Evolutionary conservation across 108 stramenopile species (phyloP), one percentile per base, ranked within the genome.

Genomic region (Fistulifera pelliculosa): DNA sequence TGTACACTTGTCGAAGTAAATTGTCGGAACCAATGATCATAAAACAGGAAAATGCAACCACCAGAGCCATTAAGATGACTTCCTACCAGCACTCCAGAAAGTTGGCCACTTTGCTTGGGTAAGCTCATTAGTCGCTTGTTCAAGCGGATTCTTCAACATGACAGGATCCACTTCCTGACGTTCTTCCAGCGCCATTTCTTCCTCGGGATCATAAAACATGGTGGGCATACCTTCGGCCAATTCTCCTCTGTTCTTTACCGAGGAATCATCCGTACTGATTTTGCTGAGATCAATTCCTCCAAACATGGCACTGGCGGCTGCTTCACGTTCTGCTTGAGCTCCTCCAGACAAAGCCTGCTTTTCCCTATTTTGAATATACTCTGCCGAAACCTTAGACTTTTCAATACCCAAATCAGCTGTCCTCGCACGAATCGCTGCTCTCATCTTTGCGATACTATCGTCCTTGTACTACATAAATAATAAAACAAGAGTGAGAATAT

Each of bases 141-240:
- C 80, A 18, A 52, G 53, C 14, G 81, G 15, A 17, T 61, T 71
- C 64, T 77, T 61, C 31, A 59, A 56, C 41, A 76, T 81, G 44
- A 73, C 66, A 17, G 74, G 74, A 57, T 90, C 89, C 26, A 79
- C 83, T 61, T 90, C 75, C 4, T 62, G 63, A 71, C 68, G 69
- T 66, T 90, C 80, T 68, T 90, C 89, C 23, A 79, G 64, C 17
- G 89, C 71, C 58, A 90, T 61, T 49, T 86, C 81, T 19, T 79
- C 73, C 19, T 80, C 80, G 0, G 83, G 79, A 58, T 90, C 81
- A 35, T 74, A 75, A n/a, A 78, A 62, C 56, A 80, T 66, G 35
- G 52, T 58, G 2, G 66, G 66, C 41, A 64, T 49, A 25, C 66
- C 47, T 21, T 74, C 73, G 25, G 35, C 28, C 58, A 49, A 60